phyloP scores from a whole-genome alignment of 108 stramenopile genomes.

The Nitzschia palea region DNA sequence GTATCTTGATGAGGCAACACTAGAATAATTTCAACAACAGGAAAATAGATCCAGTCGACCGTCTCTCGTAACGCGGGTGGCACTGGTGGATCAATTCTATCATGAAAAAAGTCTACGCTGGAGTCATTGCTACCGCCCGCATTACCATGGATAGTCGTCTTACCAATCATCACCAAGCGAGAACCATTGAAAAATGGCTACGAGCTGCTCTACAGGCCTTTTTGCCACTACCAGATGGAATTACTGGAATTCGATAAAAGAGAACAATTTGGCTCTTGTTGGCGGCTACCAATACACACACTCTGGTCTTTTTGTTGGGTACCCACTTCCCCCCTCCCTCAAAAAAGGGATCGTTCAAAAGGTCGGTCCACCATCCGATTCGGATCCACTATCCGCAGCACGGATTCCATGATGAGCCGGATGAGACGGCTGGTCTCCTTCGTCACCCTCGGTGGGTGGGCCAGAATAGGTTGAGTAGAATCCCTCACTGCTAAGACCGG shows the following conservation, averaged over 20 bases:
- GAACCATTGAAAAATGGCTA: slow-evolving; percentile 34
- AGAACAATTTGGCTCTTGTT: not conserved
- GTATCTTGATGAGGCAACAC: too few relatives aligned
- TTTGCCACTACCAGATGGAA: not conserved
- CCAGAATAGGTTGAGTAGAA: slow-evolving; percentile 13
- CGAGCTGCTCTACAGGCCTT: not conserved
- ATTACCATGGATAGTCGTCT: slow-evolving; percentile 30
- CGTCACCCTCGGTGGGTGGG: not conserved
- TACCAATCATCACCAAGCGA: slow-evolving; percentile 30
- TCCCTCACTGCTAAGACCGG: slow-evolving; percentile 3
- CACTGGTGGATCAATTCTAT: slow-evolving; percentile 22
- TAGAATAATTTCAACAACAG: too few relatives aligned
- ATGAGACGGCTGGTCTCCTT: not conserved
- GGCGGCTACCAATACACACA: too few relatives aligned
- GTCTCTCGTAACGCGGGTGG: slow-evolving; percentile 10
- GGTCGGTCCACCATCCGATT: not conserved
- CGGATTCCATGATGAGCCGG: not conserved
- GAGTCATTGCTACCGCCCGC: slow-evolving; percentile 48
- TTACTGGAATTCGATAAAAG: not conserved
- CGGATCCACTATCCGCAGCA: not conserved
- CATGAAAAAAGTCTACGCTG: not conserved
- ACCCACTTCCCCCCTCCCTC: too few relatives aligned
- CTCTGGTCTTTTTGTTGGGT: too few relatives aligned
- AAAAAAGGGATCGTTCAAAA: too few relatives aligned
- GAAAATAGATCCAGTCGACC: not conserved